Conservation (phyloP, 305 asterid species). For the Fraxinus nigra region DNA sequence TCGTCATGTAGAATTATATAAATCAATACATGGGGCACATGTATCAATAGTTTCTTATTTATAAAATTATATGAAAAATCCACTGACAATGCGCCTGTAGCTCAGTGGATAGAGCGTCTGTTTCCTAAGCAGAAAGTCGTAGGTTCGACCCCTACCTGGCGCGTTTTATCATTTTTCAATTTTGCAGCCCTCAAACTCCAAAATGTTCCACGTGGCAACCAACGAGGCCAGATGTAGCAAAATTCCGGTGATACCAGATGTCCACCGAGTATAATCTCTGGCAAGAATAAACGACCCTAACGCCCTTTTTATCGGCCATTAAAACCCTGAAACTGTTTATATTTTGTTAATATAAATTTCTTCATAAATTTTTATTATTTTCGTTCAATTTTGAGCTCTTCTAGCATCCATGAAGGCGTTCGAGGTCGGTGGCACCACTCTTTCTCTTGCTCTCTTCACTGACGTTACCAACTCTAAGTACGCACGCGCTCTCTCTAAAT, state of each 20-base stretch:
- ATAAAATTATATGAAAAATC: too few species aligned
- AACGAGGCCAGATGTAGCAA: background rate
- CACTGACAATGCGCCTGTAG: conserved; percentile 42
- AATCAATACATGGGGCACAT: too few species aligned
- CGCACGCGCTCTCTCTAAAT: background rate
- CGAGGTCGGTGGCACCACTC: conserved; percentile 55
- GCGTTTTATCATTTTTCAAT: conserved; percentile 7
- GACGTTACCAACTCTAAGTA: conserved; percentile 91
- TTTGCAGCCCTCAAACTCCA: background rate
- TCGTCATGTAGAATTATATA: too few species aligned
- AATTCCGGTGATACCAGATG: background rate
- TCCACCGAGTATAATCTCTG: background rate
- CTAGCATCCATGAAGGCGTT: conserved; percentile 60
- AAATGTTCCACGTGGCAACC: background rate
- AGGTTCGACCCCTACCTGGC: conserved; percentile 84
- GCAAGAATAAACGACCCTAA: background rate
- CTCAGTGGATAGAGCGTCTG: conserved; percentile 77
- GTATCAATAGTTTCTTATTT: too few species aligned
- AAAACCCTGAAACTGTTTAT: background rate
- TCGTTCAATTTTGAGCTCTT: background rate
- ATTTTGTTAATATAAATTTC: background rate
- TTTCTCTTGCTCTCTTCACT: conserved; percentile 69
- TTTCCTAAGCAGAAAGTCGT: conserved; percentile 85
- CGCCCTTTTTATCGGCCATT: background rate
- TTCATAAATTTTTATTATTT: background rate